phyloP scores from a whole-genome alignment of 2,329 filamentous ascomycete genomes.

The Ascochyta fabae region DNA sequence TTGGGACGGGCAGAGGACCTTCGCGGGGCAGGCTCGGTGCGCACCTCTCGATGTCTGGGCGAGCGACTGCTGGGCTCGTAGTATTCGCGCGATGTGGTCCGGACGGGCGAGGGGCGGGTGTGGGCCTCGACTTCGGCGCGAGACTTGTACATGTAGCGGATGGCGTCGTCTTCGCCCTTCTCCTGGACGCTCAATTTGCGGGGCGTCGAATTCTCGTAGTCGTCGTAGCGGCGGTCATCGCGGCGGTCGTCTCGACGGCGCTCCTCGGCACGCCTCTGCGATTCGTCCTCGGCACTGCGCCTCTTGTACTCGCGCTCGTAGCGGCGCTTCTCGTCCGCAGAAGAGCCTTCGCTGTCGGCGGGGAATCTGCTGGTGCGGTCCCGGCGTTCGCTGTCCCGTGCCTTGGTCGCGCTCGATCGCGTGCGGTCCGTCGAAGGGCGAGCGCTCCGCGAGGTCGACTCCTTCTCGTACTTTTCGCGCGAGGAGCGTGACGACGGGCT shows the following conservation, averaged over 20 bases:
- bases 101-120: slow-evolving; percentile 34
- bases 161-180: slow-evolving; percentile 27
- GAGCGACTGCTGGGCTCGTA: slow-evolving; percentile 37
- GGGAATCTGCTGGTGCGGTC: slow-evolving; percentile 48
- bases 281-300: slow-evolving; percentile 31
- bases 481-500: slow-evolving; percentile 31
- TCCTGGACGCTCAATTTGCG: slow-evolving; percentile 38
- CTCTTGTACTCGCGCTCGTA: slow-evolving; percentile 41
- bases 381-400: slow-evolving; percentile 46
- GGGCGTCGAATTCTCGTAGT: slow-evolving; percentile 22
- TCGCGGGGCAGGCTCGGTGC: slow-evolving; percentile 37
- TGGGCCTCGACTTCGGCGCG: slow-evolving; percentile 35
- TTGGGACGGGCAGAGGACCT: slow-evolving; percentile 46
- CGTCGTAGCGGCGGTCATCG: slow-evolving; percentile 25
- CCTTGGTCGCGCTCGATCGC: slow-evolving; percentile 49
- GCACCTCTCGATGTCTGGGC: slow-evolving; percentile 33
- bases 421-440: slow-evolving; percentile 44
- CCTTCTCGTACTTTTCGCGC: slow-evolving; percentile 36
- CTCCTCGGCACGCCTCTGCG: slow-evolving; percentile 15
- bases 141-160: slow-evolving; percentile 41
- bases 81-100: slow-evolving; percentile 43
- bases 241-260: slow-evolving; percentile 22
- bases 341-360: slow-evolving; percentile 43
- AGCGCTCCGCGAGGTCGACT: slow-evolving; percentile 27
- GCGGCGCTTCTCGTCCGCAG: slow-evolving; percentile 40